phyloP scores from a whole-genome alignment of 306 rosid species.

The Castanopsis chinensis region DNA sequence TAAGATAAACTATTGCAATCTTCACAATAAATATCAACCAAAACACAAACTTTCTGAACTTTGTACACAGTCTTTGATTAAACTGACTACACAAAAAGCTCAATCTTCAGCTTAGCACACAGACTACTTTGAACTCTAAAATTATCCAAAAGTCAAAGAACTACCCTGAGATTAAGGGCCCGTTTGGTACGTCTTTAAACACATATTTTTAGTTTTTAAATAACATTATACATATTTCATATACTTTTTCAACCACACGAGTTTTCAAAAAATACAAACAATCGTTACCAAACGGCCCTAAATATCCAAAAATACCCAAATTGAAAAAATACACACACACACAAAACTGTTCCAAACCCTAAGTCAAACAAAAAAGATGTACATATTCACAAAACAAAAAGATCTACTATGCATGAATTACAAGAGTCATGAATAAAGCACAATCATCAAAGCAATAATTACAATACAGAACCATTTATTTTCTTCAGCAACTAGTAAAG shows the following conservation, averaged over 20 bases:
- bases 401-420: not conserved
- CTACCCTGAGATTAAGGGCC: not conserved
- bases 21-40: not conserved
- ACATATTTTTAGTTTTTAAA: no score
- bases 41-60: not conserved
- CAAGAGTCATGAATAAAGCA: slow-evolving; percentile 5
- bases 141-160: not conserved
- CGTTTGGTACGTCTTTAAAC: no score
- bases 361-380: slow-evolving; percentile 17
- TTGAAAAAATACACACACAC: not conserved
- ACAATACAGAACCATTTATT: slow-evolving; percentile 1
- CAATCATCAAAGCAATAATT: not conserved
- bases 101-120: not conserved
- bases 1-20: slow-evolving; percentile 7
- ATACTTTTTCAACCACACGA: no score
- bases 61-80: no score
- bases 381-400: no score
- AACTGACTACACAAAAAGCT: not conserved
- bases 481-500: not conserved
- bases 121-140: not conserved
- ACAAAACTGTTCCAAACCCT: slow-evolving; percentile 39
- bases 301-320: not conserved
- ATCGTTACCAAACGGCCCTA: no score
- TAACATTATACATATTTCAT: no score
- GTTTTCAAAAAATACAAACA: no score